These are phyloP conservation scores for Terfezia boudieri DNA, from an alignment of 495 filamentous ascomycete genomes.

Conservation along the genomic window DNA sequence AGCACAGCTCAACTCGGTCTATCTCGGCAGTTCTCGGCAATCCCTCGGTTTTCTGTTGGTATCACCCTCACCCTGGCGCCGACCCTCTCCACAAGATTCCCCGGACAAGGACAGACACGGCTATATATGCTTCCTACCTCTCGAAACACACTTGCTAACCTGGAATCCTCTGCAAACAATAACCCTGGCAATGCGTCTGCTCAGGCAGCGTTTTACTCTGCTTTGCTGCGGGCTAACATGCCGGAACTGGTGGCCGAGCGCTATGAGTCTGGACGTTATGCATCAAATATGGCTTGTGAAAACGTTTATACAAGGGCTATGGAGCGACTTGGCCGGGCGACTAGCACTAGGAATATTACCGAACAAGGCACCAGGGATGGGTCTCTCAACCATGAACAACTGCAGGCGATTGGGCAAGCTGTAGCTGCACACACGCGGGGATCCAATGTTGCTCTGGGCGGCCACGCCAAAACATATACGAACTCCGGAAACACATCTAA, in stretches of 20 bases:
- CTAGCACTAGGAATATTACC: not conserved
- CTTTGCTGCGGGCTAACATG: constrained; percentile 76
- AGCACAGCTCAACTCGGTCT: not conserved
- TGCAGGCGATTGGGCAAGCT: constrained; percentile 72
- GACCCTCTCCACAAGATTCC: not conserved
- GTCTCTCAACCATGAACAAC: constrained; percentile 29
- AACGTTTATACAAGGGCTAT: constrained; percentile 53
- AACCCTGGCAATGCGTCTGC: constrained; percentile 65
- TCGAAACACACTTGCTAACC: not conserved
- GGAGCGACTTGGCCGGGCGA: constrained; percentile 33
- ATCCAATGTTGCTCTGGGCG: constrained; percentile 34
- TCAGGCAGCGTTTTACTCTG: constrained; percentile 83
- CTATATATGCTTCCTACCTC: not conserved
- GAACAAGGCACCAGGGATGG: constrained; percentile 22
- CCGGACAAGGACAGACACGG: not conserved
- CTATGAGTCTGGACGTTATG: constrained; percentile 66
- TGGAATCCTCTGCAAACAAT: constrained; percentile 72
- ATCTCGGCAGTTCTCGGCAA: not conserved
- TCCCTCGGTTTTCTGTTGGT: not conserved
- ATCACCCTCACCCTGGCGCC: not conserved
- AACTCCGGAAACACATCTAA: constrained; percentile 5
- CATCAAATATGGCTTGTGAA: constrained; percentile 49
- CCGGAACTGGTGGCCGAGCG: constrained; percentile 76
- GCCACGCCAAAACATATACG: constrained; percentile 20
- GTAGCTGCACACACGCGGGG: constrained; percentile 54